phyloP scores from a whole-genome alignment of 2,329 filamentous ascomycete genomes.

The Sclerotinia borealis region DNA sequence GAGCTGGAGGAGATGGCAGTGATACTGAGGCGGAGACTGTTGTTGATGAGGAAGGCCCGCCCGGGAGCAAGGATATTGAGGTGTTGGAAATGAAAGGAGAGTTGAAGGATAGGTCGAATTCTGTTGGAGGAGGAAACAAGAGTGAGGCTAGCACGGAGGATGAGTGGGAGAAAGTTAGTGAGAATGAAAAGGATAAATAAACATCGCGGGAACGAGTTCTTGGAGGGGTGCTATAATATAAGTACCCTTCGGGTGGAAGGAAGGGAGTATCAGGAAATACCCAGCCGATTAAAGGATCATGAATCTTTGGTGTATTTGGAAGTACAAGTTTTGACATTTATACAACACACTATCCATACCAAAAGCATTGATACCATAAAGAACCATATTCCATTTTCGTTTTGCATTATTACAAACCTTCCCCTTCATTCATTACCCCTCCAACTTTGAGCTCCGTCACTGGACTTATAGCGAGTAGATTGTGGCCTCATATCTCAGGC shows the following conservation, averaged over 20 bases:
- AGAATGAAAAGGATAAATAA: constrained; percentile 55
- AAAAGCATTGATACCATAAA: neutral
- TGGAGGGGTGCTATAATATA: neutral
- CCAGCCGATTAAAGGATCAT: constrained; percentile 10
- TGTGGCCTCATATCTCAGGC: neutral
- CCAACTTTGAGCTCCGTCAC: neutral
- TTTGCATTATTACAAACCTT: too few relatives aligned
- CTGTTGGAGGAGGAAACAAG: constrained; percentile 39
- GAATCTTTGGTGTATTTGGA: constrained; percentile 1
- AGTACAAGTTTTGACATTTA: constrained; percentile 10
- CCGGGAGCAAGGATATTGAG: constrained; percentile 30
- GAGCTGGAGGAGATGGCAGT: constrained; percentile 31
- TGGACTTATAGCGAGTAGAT: neutral
- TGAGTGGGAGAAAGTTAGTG: constrained; percentile 94
- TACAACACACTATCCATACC: constrained; percentile 2
- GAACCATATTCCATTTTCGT: neutral
- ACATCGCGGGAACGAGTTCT: neutral
- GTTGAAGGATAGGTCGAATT: constrained; percentile 27
- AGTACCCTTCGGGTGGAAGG: neutral
- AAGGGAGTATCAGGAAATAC: constrained; percentile 4
- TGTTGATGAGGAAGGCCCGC: constrained; percentile 34
- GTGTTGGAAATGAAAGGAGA: constrained; percentile 24
- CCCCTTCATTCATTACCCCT: neutral
- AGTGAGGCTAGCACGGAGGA: constrained; percentile 76
- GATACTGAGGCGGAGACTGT: constrained; percentile 47